These are phyloP conservation scores for Phytophthora agathidicida DNA, from an alignment of 352 stramenopile genomes.

Conservation along the genomic window DNA sequence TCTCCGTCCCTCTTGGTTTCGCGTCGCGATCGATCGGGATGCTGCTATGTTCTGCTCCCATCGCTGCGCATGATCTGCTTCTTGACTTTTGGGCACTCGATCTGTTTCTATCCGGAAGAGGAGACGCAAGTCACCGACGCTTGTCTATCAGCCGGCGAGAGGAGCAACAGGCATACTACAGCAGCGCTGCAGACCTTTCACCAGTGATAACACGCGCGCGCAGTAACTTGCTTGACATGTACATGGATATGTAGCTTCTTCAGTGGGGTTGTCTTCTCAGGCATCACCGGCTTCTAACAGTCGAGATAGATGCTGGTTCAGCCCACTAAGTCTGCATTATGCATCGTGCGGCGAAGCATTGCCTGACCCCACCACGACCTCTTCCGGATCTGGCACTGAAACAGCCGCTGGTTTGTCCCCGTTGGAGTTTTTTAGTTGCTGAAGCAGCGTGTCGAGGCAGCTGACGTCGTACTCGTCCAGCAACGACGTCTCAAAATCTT, in stretches of 20 bases:
- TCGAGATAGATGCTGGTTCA: constrained; percentile 3
- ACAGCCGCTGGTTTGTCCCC: constrained; percentile 48
- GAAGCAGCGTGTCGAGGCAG: constrained; percentile 83
- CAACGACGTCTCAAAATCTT: constrained; percentile 89
- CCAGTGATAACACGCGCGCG: constrained; percentile 9
- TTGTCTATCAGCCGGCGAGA: constrained; percentile 15
- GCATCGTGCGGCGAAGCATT: constrained; percentile 44
- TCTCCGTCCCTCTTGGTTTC: constrained; percentile 32
- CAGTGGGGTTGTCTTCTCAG: neutral
- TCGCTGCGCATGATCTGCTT: constrained; percentile 24
- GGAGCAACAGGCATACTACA: neutral
- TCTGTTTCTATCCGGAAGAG: constrained; percentile 36
- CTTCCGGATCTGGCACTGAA: constrained; percentile 59
- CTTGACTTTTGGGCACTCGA: constrained; percentile 34
- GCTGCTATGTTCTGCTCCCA: constrained; percentile 7
- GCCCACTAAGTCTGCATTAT: constrained; percentile 16
- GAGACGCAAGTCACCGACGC: constrained; percentile 23
- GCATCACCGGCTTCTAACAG: neutral
- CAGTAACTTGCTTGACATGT: constrained; percentile 36
- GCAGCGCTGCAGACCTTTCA: constrained; percentile 15
- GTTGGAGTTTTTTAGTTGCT: constrained; percentile 70
- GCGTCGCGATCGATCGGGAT: constrained; percentile 9
- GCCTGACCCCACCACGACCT: constrained; percentile 58
- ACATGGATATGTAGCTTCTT: constrained; percentile 41
- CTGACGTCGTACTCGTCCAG: constrained; percentile 88